Conservation (phyloP, 2,329 filamentous ascomycete genomes). For the Aspergillus viridinutans region DNA sequence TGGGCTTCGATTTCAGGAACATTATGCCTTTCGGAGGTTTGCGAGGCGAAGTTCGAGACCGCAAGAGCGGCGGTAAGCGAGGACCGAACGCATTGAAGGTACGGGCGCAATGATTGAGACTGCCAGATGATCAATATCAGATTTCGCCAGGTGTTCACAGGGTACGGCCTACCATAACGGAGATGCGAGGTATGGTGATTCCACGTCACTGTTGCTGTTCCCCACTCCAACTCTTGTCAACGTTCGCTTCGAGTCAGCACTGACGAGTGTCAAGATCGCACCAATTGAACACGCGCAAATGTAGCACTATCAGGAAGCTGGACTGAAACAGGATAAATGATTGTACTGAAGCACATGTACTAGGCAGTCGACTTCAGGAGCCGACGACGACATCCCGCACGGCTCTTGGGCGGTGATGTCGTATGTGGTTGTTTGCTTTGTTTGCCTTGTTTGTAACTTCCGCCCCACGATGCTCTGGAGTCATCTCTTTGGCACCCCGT, state of each 20-base stretch:
- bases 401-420: conserved; percentile 5
- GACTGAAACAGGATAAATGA: not conserved
- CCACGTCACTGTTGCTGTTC: not conserved
- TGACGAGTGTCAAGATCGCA: not conserved
- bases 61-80: conserved; percentile 91
- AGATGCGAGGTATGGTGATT: conserved; percentile 14
- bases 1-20: conserved; percentile 94
- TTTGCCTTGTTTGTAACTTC: conserved; percentile 32
- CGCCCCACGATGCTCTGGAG: conserved; percentile 18
- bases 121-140: conserved; percentile 28
- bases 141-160: not conserved
- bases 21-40: conserved; percentile 94
- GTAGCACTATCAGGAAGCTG: not conserved
- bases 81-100: conserved; percentile 92
- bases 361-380: conserved; percentile 7
- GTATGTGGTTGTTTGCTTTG: conserved; percentile 13
- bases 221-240: not conserved
- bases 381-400: conserved; percentile 8
- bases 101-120: conserved; percentile 96
- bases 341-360: not conserved
- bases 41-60: conserved; percentile 94
- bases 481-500: conserved; percentile 10
- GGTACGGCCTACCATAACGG: conserved; percentile 26
- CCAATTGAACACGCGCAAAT: not conserved
- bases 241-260: not conserved